Conservation (phyloP, 2,329 filamentous ascomycete species). For the Sphaerulina vaccinii region DNA sequence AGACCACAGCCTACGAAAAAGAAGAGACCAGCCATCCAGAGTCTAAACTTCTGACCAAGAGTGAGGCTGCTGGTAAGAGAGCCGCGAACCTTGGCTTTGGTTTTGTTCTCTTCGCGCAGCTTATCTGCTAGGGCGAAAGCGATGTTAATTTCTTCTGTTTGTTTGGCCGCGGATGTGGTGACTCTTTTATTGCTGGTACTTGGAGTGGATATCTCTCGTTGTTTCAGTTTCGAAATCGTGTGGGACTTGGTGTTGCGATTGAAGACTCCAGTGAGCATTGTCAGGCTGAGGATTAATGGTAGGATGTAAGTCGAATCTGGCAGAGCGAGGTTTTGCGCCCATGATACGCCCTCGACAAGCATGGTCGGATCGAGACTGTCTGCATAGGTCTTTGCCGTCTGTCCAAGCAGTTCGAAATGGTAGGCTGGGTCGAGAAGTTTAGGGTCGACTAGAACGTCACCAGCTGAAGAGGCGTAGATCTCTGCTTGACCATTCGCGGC, state of each 20-base stretch:
- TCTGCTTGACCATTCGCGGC: slow-evolving; percentile 3
- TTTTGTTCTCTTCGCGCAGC: slow-evolving; percentile 1
- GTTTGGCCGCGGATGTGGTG: no score
- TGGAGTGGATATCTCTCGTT: no score
- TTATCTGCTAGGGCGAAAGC: slow-evolving; percentile 14
- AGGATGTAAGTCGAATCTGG: slow-evolving; percentile 48
- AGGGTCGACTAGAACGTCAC: slow-evolving; percentile 1
- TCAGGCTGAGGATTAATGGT: slow-evolving; percentile 15
- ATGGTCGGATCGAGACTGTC: slow-evolving; percentile 51
- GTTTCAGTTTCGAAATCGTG: neutral
- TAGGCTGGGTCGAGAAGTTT: neutral
- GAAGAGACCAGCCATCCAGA: slow-evolving; percentile 37
- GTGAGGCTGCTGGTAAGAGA: slow-evolving; percentile 13
- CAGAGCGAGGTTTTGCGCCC: slow-evolving; percentile 58
- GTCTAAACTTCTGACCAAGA: slow-evolving; percentile 24
- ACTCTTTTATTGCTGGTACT: no score
- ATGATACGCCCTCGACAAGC: slow-evolving; percentile 57
- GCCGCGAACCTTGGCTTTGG: neutral
- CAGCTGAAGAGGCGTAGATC: neutral
- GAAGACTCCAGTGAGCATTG: slow-evolving; percentile 17
- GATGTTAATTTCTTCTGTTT: slow-evolving; percentile 9
- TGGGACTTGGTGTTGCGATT: neutral
- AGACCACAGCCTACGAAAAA: slow-evolving; percentile 37
- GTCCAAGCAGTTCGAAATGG: slow-evolving; percentile 2
- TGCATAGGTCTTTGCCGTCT: slow-evolving; percentile 12